These are phyloP conservation scores for Euphorbia pulcherrima DNA, from an alignment of 345 rosid species.

Conservation along the genomic window DNA sequence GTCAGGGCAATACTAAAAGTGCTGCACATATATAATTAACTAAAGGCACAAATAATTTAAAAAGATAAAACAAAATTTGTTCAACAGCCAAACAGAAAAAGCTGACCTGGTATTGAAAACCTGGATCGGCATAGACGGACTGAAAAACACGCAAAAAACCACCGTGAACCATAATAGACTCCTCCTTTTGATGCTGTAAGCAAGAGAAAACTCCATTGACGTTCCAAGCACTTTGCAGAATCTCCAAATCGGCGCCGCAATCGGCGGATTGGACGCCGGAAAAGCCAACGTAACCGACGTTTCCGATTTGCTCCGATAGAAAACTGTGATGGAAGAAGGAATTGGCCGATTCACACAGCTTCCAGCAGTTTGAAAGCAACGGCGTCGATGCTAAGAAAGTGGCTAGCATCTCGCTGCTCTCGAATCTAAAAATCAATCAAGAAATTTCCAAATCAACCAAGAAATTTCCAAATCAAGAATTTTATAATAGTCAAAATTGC, in stretches of 20 bases:
- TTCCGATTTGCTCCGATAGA: slow-evolving; percentile 27
- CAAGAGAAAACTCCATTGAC: slow-evolving; percentile 32
- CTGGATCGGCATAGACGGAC: slow-evolving; percentile 13
- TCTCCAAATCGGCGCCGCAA: slow-evolving; percentile 19
- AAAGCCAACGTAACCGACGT: slow-evolving; percentile 49
- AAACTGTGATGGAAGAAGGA: slow-evolving; percentile 17
- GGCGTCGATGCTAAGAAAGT: slow-evolving; percentile 54
- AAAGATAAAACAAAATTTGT: too few relatives aligned
- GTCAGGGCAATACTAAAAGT: too few relatives aligned
- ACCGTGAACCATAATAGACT: slow-evolving; percentile 45
- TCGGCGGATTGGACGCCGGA: slow-evolving; percentile 31
- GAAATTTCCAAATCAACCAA: neutral
- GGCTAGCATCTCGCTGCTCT: slow-evolving; percentile 75
- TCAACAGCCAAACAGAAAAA: neutral
- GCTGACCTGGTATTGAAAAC: slow-evolving; percentile 45
- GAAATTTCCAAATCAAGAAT: too few relatives aligned
- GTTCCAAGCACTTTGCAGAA: slow-evolving; percentile 8
- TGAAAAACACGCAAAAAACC: slow-evolving; percentile 40
- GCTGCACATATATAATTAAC: too few relatives aligned
- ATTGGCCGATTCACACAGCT: slow-evolving; percentile 41
- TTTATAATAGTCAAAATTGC: neutral
- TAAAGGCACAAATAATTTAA: too few relatives aligned
- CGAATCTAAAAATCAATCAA: slow-evolving; percentile 37
- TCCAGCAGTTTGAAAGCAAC: slow-evolving; percentile 53
- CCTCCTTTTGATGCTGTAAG: slow-evolving; percentile 27